Percentiles rank a stretch among this genome's conserved stretches.
Evolutionary conservation across 2,329 filamentous ascomycete species (phyloP).

Genomic region (Fusarium oxysporum): DNA sequence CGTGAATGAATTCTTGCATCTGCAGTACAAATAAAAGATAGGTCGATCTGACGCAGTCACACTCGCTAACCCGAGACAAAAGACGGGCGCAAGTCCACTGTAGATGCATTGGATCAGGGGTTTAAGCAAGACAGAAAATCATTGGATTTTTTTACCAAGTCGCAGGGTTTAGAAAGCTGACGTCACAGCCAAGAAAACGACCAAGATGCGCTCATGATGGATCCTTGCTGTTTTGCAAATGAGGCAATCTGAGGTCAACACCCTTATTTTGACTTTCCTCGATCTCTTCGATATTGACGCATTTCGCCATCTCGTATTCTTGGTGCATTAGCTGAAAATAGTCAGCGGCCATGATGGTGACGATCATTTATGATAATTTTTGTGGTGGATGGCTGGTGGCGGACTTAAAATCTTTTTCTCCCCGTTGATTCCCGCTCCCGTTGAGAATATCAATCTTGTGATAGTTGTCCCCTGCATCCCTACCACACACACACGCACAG

Average conservation of each 20-base stretch:
- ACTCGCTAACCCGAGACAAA: constrained; percentile 26
- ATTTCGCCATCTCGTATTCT: constrained; percentile 24
- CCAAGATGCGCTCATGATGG: constrained; percentile 18
- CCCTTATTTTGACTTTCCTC: neutral
- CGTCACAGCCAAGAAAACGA: constrained; percentile 36
- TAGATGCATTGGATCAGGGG: constrained; percentile 1
- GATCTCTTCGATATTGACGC: constrained; percentile 9
- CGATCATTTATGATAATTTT: constrained; percentile 7
- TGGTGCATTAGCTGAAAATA: neutral
- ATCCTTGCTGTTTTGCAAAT: constrained; percentile 7
- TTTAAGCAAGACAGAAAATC: constrained; percentile 11
- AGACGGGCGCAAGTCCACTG: constrained; percentile 26
- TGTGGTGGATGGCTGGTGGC: constrained; percentile 3
- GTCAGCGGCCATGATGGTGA: constrained; percentile 5
- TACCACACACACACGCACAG: constrained; percentile 14
- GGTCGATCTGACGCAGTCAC: constrained; percentile 22
- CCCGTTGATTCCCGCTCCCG: constrained; percentile 6
- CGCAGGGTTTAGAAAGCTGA: constrained; percentile 31
- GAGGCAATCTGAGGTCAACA: constrained; percentile 20
- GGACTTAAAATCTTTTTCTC: constrained; percentile 8
- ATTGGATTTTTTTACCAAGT: neutral
- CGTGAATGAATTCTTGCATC: neutral
- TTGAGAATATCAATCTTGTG: constrained; percentile 14
- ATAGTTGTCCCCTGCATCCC: constrained; percentile 35
- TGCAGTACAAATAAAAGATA: constrained; percentile 4